Percentiles rank a stretch among this genome's conserved stretches.
These are phyloP conservation scores for Elsinoe fawcettii DNA, from an alignment of 2,329 filamentous ascomycete species.

Conservation along the genomic window DNA sequence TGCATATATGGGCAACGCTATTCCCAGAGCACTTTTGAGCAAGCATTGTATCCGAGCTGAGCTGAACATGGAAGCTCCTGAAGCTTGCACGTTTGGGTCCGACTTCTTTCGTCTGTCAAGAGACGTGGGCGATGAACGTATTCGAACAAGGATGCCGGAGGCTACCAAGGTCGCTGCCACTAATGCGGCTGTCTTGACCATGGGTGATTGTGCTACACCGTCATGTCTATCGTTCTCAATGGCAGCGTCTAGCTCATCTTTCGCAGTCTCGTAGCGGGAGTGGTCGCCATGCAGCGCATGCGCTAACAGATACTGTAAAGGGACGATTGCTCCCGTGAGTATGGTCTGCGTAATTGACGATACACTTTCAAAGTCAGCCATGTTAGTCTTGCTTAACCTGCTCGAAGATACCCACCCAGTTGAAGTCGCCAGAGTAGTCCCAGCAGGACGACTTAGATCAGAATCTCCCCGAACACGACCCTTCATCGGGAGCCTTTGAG, in stretches of 20 bases:
- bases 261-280: slow-evolving; percentile 28
- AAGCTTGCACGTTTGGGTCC: slow-evolving; percentile 15
- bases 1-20: slow-evolving; percentile 48
- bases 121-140: slow-evolving; percentile 24
- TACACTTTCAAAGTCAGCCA: neutral
- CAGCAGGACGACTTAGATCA: slow-evolving; percentile 35
- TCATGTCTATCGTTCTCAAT: neutral
- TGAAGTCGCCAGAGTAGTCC: neutral
- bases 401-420: neutral
- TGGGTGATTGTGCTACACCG: slow-evolving; percentile 22
- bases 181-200: slow-evolving; percentile 39
- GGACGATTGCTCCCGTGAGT: slow-evolving; percentile 43
- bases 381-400: neutral
- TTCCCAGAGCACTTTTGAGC: slow-evolving; percentile 18
- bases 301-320: slow-evolving; percentile 42
- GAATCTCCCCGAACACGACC: slow-evolving; percentile 38
- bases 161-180: slow-evolving; percentile 41
- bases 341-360: slow-evolving; percentile 35
- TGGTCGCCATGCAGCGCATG: slow-evolving; percentile 34
- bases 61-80: neutral
- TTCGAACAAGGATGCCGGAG: slow-evolving; percentile 35
- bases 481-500: slow-evolving; percentile 26
- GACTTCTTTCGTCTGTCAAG: slow-evolving; percentile 27
- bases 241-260: slow-evolving; percentile 18
- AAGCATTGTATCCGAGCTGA: neutral